Conservation (phyloP, 257 asterid genomes). For the Solanum lycopersicoides region DNA sequence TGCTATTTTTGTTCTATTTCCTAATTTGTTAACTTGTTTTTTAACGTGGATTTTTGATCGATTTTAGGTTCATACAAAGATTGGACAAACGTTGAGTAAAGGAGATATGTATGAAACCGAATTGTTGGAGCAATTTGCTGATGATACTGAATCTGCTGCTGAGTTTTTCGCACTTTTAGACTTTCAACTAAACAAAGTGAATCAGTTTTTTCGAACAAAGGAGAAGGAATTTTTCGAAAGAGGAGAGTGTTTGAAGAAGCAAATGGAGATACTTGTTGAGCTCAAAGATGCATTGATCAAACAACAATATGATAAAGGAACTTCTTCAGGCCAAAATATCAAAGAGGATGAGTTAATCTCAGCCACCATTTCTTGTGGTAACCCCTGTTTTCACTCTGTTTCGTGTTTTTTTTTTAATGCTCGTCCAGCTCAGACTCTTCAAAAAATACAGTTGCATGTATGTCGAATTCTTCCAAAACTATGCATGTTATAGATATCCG, state of each 20-base stretch:
- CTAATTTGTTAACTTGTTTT: background rate
- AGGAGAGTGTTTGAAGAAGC: constrained; percentile 64
- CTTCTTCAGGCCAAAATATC: constrained; percentile 19
- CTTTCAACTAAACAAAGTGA: constrained; percentile 83
- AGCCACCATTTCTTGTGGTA: constrained; percentile 81
- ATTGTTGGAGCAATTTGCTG: constrained; percentile 58
- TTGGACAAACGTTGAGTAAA: constrained; percentile 31
- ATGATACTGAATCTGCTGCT: constrained; percentile 51
- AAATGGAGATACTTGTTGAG: constrained; percentile 67
- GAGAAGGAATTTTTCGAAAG: constrained; percentile 83
- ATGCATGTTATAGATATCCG: background rate
- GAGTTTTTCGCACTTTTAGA: constrained; percentile 74
- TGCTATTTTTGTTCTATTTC: background rate
- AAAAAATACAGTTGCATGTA: background rate
- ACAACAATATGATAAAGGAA: constrained; percentile 24
- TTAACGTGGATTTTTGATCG: background rate
- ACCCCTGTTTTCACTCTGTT: constrained; percentile 4
- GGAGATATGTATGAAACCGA: constrained; percentile 74
- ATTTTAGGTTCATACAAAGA: constrained; percentile 59
- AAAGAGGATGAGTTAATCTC: constrained; percentile 62
- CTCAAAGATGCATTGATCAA: constrained; percentile 39
- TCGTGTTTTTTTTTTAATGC: background rate
- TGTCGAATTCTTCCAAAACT: background rate
- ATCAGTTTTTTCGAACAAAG: constrained; percentile 55
- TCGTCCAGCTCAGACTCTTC: background rate